Conservation (phyloP, 2,329 filamentous ascomycete genomes). For the Penicillium sp. region DNA sequence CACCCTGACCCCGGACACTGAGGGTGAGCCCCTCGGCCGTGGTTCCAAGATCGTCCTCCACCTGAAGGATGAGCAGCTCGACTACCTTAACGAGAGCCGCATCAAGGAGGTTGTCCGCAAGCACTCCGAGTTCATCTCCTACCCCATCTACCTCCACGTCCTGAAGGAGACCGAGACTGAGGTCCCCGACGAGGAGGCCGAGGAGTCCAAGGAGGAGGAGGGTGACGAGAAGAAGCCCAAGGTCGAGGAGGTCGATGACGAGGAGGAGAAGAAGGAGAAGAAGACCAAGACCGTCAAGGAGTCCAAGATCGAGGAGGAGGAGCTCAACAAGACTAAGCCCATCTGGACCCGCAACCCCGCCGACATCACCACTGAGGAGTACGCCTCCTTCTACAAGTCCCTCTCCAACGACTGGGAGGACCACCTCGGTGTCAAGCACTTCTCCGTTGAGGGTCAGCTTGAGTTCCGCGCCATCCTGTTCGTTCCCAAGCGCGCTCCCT, state of each 20-base stretch:
- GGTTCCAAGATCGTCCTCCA: slow-evolving; percentile 98
- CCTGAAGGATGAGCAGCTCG: slow-evolving; percentile 98
- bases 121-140: slow-evolving; percentile 99
- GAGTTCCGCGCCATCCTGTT: slow-evolving; percentile 99
- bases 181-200: slow-evolving; percentile 92
- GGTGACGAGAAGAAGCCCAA: slow-evolving; percentile 92
- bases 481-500: slow-evolving; percentile 98
- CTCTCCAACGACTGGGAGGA: slow-evolving; percentile 99
- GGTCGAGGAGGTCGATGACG: slow-evolving; percentile 88
- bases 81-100: slow-evolving; percentile 98
- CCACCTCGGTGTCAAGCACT: slow-evolving; percentile 99
- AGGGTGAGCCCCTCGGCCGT: slow-evolving; percentile 86
- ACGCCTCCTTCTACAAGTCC: slow-evolving; percentile 99
- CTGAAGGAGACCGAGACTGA: slow-evolving; percentile 99
- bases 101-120: slow-evolving; percentile 99
- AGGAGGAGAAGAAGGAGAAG: slow-evolving; percentile 78
- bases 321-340: slow-evolving; percentile 99
- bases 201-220: slow-evolving; percentile 70
- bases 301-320: slow-evolving; percentile 97
- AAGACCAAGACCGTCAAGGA: slow-evolving; percentile 99
- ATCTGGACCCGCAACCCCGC: slow-evolving; percentile 99
- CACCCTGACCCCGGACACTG: slow-evolving; percentile 85
- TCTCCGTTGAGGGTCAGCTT: slow-evolving; percentile 99
- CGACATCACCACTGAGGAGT: slow-evolving; percentile 95
- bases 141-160: slow-evolving; percentile 99